Percentiles rank a stretch among this genome's conserved stretches.
Conservation (phyloP, 257 asterid species). For the Catharanthus roseus region DNA sequence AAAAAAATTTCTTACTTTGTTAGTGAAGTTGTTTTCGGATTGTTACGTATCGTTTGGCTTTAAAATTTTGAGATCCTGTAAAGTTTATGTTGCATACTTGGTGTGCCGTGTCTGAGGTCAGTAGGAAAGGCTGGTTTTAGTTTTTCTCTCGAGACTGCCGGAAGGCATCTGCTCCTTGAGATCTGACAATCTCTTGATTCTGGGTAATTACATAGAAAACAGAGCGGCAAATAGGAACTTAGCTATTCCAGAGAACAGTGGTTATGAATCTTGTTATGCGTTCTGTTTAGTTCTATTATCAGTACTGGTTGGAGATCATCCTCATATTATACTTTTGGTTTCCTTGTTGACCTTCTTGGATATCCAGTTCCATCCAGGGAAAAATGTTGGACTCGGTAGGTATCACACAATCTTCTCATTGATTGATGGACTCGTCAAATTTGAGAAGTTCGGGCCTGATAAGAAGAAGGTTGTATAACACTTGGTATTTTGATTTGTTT, state of each 20-base stretch:
- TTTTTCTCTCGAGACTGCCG: not conserved
- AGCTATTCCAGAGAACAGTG: too few species aligned
- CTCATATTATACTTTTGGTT: not conserved
- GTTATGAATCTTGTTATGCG: not conserved
- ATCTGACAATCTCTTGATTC: not conserved
- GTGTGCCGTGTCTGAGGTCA: not conserved
- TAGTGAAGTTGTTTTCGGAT: not conserved
- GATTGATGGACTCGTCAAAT: conserved; percentile 37
- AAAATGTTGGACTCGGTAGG: conserved; percentile 86
- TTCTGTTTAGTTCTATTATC: not conserved
- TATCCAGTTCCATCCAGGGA: conserved; percentile 90
- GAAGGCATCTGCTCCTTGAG: not conserved
- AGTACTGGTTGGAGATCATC: not conserved
- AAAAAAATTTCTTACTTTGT: too few species aligned
- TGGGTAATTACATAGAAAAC: not conserved
- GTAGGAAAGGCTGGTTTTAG: not conserved
- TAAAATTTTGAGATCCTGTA: not conserved
- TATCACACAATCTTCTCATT: conserved; percentile 51
- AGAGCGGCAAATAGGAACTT: not conserved
- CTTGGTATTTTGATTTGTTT: not conserved
- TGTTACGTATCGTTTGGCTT: not conserved
- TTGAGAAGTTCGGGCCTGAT: conserved; percentile 82
- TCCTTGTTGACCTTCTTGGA: too few species aligned
- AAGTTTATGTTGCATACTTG: not conserved
- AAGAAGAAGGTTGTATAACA: conserved; percentile 51